These are phyloP conservation scores for Microbotryomycetes sp. DNA, from an alignment of 1,284 basidiomycete genomes.

Conservation along the genomic window DNA sequence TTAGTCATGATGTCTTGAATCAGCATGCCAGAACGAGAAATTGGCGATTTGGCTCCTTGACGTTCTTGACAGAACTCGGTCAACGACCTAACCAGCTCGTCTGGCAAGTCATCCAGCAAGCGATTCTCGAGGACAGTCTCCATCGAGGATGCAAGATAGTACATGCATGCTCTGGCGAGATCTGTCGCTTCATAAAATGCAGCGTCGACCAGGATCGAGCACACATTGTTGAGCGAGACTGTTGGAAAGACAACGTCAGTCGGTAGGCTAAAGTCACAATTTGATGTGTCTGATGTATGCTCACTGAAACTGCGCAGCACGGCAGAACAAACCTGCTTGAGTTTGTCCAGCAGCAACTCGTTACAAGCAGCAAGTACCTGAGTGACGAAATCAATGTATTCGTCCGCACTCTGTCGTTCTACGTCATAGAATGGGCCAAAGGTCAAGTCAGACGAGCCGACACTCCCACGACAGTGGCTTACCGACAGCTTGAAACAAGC, in stretches of 20 bases:
- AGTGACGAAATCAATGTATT: slow-evolving; percentile 79
- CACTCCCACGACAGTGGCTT: slow-evolving; percentile 38
- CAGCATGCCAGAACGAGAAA: slow-evolving; percentile 57
- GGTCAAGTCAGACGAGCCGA: neutral
- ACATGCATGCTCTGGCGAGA: slow-evolving; percentile 67
- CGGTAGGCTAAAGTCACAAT: neutral
- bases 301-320: slow-evolving; percentile 53
- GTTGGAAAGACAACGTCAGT: slow-evolving; percentile 38
- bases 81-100: slow-evolving; percentile 62
- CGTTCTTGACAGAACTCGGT: slow-evolving; percentile 54
- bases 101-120: slow-evolving; percentile 65
- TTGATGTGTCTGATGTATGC: neutral
- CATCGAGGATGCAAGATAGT: slow-evolving; percentile 75
- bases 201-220: slow-evolving; percentile 74
- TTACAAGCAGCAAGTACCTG: slow-evolving; percentile 81
- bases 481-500: slow-evolving; percentile 67
- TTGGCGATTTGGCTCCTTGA: slow-evolving; percentile 59
- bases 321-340: slow-evolving; percentile 74
- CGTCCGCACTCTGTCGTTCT: slow-evolving; percentile 67
- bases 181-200: slow-evolving; percentile 66
- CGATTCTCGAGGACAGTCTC: slow-evolving; percentile 79
- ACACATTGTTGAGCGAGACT: slow-evolving; percentile 73
- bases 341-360: slow-evolving; percentile 77
- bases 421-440: slow-evolving; percentile 8
- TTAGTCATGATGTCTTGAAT: slow-evolving; percentile 57